Base-by-base conservation (phyloP, 1,139 yeast genomes). In the Taphrina flavorubra region DNA sequence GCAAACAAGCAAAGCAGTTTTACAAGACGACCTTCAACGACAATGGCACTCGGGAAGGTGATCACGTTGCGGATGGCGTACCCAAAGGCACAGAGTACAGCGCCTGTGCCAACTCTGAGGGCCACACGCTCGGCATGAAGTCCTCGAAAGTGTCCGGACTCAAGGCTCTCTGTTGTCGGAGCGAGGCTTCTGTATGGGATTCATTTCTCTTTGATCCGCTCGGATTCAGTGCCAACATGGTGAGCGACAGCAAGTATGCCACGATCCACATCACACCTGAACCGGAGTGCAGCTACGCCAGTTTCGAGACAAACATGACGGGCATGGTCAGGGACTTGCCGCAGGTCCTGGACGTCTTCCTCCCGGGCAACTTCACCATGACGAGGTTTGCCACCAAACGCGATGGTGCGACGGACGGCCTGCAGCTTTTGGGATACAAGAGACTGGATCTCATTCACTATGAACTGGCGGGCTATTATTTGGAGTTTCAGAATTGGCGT, bases 241-340 rank as follows among this genome's bases (percentile, higher is more conserved):
- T 89, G 65, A 81, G 85, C 68, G 81, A 80, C 61, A 39, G 51
- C 10, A 51, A 63, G 40, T 94, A 92, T 80, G 92, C 90, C 77
- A 94, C 98, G 18, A 82, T 92, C 71, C 99, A 94, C 78, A 90
- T 94, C 53, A 94, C 99, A 0, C 99, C 99, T 0, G 98, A 94
- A 78, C 78, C 82, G 20, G 96, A 94, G 40, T 94, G 96, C 91
- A 90, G 97, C 1, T 94, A 94, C 79, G 98, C 98, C 14, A 90
- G 97, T 16, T 94, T 92, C 79, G 98, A 94, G 77, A 87, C 97
- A 20, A 94, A 90, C 77, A 90, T 87, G 63, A 86, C 88, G 11
- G 73, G 73, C 8, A 70, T 72, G 11, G 73, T 79, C 34, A 75
- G 80, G 66, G 84, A 84, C 46, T 16, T 63, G 25, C 59, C 61